Conservation (phyloP, 2,329 filamentous ascomycete genomes). For the Microsporum audouinii region DNA sequence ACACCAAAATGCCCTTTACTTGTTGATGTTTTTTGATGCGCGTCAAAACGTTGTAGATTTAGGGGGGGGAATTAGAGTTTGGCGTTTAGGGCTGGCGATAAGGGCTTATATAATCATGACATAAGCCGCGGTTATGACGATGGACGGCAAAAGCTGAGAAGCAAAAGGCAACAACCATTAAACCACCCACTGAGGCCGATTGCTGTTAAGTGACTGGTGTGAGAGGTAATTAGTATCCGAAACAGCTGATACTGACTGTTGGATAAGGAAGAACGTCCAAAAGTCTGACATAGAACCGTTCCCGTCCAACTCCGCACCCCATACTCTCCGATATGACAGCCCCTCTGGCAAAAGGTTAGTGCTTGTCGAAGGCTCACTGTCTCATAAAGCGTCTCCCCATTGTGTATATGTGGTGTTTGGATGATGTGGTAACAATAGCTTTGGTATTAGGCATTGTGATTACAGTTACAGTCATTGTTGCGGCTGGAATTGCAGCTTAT, state of each 20-base stretch:
- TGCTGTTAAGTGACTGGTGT: background rate
- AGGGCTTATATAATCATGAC: background rate
- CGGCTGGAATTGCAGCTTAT: slow-evolving; percentile 52
- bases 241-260: background rate
- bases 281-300: background rate
- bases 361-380: background rate
- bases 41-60: background rate
- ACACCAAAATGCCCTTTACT: background rate
- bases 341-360: slow-evolving; percentile 39
- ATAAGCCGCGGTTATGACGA: background rate
- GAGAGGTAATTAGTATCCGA: background rate
- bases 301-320: background rate
- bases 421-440: slow-evolving; percentile 8
- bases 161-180: background rate
- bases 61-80: background rate
- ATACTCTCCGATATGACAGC: slow-evolving; percentile 29
- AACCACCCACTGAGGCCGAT: background rate
- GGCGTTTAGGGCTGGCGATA: background rate
- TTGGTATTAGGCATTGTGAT: slow-evolving; percentile 47
- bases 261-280: background rate
- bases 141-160: background rate
- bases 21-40: background rate
- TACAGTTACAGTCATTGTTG: slow-evolving; percentile 49
- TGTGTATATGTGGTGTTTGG: background rate
- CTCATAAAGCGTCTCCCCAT: background rate